Base-by-base conservation (phyloP, 257 asterid species). In the Perilla frutescens region DNA sequence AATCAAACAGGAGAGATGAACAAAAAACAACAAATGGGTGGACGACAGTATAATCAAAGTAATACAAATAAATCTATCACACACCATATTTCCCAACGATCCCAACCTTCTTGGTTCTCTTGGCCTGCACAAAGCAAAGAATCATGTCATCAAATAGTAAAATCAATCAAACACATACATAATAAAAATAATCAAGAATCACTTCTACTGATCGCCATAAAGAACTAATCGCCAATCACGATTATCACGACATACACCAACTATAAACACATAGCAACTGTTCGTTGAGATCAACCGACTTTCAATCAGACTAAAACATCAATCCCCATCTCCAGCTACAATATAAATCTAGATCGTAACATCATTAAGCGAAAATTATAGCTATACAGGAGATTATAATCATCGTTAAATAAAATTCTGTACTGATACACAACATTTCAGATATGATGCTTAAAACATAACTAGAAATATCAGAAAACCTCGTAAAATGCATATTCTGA, bases 61-160 rank as follows among this genome's bases (percentile, higher is more conserved):
- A 59, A 34, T n/a, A 36, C 7, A 29, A 45, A 8, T 3, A 44
- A 34, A 26, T 2, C 29, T 11, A n/a, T 6, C 10, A 79, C 86
- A 7, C 80, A 92, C 96, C 96, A 58, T 92, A 92, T 79, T 92
- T 90, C 67, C 98, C 96, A 13, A 91, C 96, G 73, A 91, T 91
- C 14, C 96, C 96, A 2, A 89, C 93, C 88, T 90, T 88, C 92
- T 92, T 92, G 57, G 98, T 88, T 80, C 96, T 84, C 91, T 92
- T 90, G 66, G 98, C 91, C 97, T 92, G 77, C 68, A 82, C 2
- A 70, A 45, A 40, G 31, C 8, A 77, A 8, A 26, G 45, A 72
- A 59, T 7, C 5, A 4, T 2, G 43, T 34, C 4, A 34, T 58
- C 14, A 58, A 9, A 57, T 7, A 12, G 6, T 3, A 12, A 5